Evolutionary conservation across 148 eudicot species (phyloP).

Genomic region (Suaeda aralocaspica): DNA sequence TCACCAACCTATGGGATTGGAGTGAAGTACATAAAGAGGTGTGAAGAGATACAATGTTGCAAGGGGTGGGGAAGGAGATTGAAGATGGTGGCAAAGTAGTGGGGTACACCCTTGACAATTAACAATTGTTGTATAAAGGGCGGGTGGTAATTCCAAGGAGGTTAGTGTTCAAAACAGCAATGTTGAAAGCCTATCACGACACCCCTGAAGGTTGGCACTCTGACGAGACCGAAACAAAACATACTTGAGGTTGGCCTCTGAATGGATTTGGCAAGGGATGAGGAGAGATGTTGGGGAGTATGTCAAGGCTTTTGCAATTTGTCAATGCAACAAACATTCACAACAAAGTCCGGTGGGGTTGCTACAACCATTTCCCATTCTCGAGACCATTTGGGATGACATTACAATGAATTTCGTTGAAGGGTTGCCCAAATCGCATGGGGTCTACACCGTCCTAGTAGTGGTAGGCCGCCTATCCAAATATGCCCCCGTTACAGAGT

Average conservation of each 20-base stretch:
- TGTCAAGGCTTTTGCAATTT: background rate
- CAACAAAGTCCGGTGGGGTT: background rate
- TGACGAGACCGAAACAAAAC: background rate
- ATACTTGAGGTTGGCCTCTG: background rate
- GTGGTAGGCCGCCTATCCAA: background rate
- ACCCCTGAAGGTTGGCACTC: background rate
- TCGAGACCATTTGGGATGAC: background rate
- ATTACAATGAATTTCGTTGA: background rate
- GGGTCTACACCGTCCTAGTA: background rate
- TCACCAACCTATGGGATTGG: too few species aligned
- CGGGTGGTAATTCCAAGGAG: background rate
- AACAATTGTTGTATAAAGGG: background rate
- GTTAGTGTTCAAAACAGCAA: too few species aligned
- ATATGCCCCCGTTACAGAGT: background rate
- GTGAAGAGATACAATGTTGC: too few species aligned
- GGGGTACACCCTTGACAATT: background rate
- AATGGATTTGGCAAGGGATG: background rate
- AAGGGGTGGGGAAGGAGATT: too few species aligned
- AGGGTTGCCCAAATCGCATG: background rate
- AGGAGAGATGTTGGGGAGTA: background rate
- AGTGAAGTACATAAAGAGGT: too few species aligned
- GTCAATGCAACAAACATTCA: background rate
- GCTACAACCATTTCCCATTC: background rate
- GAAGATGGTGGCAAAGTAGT: background rate
- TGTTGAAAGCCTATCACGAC: background rate